These are phyloP conservation scores for Trichoderma endophyticum DNA, from an alignment of 2,329 filamentous ascomycete species.

Conservation along the genomic window DNA sequence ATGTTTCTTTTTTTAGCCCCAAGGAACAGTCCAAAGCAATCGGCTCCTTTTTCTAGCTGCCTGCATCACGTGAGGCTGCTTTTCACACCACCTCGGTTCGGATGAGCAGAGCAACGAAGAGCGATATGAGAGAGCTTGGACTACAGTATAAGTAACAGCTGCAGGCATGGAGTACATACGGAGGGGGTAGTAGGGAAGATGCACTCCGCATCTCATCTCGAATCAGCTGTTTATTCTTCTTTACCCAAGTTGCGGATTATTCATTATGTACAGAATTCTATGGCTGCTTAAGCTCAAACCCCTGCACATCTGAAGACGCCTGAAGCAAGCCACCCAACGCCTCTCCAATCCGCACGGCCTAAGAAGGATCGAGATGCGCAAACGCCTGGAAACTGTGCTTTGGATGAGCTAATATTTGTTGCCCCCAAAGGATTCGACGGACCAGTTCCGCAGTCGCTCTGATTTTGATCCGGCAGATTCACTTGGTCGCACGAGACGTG, in stretches of 20 bases:
- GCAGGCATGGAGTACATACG: background rate
- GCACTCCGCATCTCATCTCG: background rate
- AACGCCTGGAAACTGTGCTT: background rate
- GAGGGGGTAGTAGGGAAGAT: background rate
- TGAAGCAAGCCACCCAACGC: background rate
- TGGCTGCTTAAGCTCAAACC: background rate
- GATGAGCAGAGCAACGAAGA: background rate
- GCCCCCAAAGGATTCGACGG: background rate
- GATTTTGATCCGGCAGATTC: background rate
- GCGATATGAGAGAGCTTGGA: background rate
- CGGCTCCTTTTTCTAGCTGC: background rate
- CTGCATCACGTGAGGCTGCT: background rate
- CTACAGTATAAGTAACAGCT: background rate
- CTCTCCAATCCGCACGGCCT: background rate
- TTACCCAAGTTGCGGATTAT: too few relatives aligned
- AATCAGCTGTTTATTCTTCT: background rate
- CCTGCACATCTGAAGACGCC: background rate
- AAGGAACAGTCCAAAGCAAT: background rate
- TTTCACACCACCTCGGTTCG: background rate
- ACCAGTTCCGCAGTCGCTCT: background rate
- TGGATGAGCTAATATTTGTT: background rate
- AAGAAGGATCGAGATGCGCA: background rate
- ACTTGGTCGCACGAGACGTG: background rate
- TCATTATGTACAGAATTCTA: too few relatives aligned
- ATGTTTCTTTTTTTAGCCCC: constrained; percentile 6